phyloP scores from a whole-genome alignment of 139 green algal species.

The Raphidocelis subcapitata region DNA sequence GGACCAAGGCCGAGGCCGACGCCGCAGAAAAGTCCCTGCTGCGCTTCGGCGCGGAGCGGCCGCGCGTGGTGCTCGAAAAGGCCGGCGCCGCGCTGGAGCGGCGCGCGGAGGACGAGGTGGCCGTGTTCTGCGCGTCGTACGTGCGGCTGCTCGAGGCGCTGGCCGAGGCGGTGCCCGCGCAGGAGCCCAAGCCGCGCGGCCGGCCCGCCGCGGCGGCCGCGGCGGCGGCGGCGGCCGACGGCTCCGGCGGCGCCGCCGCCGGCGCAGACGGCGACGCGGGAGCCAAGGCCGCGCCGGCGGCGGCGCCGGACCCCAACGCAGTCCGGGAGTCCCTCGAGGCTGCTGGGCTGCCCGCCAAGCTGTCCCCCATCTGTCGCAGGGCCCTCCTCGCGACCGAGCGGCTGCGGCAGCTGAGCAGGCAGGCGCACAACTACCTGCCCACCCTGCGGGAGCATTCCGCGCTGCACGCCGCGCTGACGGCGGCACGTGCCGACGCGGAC shows the following conservation, averaged over 20 bases:
- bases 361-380: slow-evolving; percentile 11
- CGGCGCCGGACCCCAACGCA: not conserved
- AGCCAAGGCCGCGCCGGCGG: not conserved
- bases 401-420: not conserved
- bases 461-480: not conserved
- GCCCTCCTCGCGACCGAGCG: not conserved
- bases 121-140: slow-evolving; percentile 13
- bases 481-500: not conserved
- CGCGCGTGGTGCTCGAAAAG: not conserved
- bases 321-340: not conserved
- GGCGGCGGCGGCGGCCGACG: not conserved
- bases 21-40: slow-evolving; percentile 49
- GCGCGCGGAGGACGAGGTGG: slow-evolving; percentile 28
- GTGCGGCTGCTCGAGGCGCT: slow-evolving; percentile 7
- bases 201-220: not conserved
- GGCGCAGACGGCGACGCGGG: not conserved
- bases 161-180: not conserved
- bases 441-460: not conserved
- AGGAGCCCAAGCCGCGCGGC: not conserved
- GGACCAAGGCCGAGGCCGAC: slow-evolving; percentile 44
- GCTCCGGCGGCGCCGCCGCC: not conserved
- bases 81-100: slow-evolving; percentile 9
- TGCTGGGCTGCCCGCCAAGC: slow-evolving; percentile 6
- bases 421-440: not conserved
- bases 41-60: slow-evolving; percentile 36